Evolutionary conservation across 2,329 filamentous ascomycete species (phyloP).

Genomic region (Trichoderma endophyticum): DNA sequence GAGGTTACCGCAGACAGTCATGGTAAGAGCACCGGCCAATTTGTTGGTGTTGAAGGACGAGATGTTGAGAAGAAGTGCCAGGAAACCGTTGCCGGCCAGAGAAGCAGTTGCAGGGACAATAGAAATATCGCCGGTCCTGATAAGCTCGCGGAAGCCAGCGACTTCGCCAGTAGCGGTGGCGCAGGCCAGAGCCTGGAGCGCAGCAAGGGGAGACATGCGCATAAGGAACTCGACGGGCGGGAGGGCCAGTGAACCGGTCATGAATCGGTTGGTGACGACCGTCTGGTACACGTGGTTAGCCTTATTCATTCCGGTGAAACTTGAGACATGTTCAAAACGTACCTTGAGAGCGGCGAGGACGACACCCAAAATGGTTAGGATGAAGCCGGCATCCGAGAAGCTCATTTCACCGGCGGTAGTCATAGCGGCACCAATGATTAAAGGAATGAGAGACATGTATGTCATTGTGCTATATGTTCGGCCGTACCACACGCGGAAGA

Average conservation of each 20-base stretch:
- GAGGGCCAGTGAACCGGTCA: conserved; percentile 58
- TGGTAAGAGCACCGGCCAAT: conserved; percentile 54
- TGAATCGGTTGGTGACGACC: conserved; percentile 61
- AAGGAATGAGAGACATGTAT: conserved; percentile 58
- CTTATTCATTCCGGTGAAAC: neutral
- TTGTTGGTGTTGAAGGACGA: conserved; percentile 58
- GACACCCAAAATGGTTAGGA: conserved; percentile 53
- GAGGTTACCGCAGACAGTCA: conserved; percentile 58
- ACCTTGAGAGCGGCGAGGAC: conserved; percentile 55
- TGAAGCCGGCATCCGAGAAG: conserved; percentile 56
- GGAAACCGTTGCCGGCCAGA: conserved; percentile 49
- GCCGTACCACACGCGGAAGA: conserved; percentile 55
- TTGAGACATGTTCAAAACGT: conserved; percentile 16
- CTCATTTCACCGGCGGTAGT: conserved; percentile 62
- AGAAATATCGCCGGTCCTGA: conserved; percentile 35
- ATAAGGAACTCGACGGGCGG: conserved; percentile 59
- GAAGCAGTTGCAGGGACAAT: conserved; percentile 38
- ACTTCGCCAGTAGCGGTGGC: conserved; percentile 53
- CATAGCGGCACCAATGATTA: conserved; percentile 57
- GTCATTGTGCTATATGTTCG: conserved; percentile 54
- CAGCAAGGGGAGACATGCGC: conserved; percentile 60
- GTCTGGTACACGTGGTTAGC: conserved; percentile 37
- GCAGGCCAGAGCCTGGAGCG: conserved; percentile 51
- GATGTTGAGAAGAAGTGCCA: conserved; percentile 56
- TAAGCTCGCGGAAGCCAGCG: conserved; percentile 36